Evolutionary conservation across 2,329 filamentous ascomycete genomes (phyloP), one percentile per base, ranked within the genome.

Genomic region (Scopulariopsis brevicaulis): DNA sequence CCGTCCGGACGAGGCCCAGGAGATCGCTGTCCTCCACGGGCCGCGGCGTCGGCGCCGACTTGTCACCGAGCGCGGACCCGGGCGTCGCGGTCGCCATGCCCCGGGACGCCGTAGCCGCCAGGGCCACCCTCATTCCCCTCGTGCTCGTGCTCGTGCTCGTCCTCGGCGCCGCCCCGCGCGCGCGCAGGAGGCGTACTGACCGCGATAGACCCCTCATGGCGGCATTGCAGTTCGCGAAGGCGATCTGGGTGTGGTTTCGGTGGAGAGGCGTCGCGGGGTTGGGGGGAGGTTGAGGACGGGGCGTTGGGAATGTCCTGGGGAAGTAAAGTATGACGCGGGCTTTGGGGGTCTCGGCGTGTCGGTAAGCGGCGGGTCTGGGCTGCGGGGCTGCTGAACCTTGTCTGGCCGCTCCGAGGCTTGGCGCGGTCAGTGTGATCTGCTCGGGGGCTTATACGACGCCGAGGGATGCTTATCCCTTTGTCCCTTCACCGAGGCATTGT

Each of bases 11-110:
- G 53, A 97, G 81, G 50, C 82, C 82, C 53, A 85, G 82, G 63
- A 97, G 89, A 68, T 94, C 88, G 62, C 87, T 84, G 68, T 93
- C 87, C 46, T 81, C 80, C 20, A 83, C 79, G 53, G 59, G 62
- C 14, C 59, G 60, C 35, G 59, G 54, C 14, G 51, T 18, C 20
- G 58, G 54, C 14, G 48, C 32, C 20, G 32, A 8, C n/a, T 11
- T 11, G 22, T 24, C 20, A n/a, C 46, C 46, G 46, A 24, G 22
- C 3, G 20, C 6, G 46, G 46, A n/a, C 20, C 22, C 20, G 15
- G 28, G 8, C 15, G 48, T 24, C n/a, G 15, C 50, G 46, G 55
- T 15, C 18, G 28, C 52, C n/a, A 57, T 37, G 25, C 55, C 11
- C 28, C 55, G 54, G 22, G 40, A 25, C 8, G 54, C 24, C 20